Evolutionary conservation across 2,329 filamentous ascomycete genomes (phyloP).

Genomic region (Phaeosphaeria sp.): DNA sequence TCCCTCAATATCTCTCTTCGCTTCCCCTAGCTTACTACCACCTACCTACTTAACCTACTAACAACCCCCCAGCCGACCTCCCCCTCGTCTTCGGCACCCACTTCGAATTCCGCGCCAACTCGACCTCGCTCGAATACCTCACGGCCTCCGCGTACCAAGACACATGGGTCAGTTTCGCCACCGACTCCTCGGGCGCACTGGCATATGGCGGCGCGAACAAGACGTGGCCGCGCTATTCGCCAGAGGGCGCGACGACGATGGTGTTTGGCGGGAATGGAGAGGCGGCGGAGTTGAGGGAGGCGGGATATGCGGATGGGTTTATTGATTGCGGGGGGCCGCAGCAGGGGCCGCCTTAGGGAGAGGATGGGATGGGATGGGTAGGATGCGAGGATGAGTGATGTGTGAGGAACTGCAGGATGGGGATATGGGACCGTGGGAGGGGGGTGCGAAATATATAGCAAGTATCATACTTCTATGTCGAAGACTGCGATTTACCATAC

Average conservation of each 20-base stretch:
- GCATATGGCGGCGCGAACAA: background rate
- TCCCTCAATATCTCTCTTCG: background rate
- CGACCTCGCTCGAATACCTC: background rate
- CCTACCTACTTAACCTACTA: too few relatives aligned
- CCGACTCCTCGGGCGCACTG: background rate
- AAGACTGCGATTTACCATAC: too few relatives aligned
- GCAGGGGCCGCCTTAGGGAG: background rate
- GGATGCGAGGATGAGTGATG: too few relatives aligned
- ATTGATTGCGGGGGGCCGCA: background rate
- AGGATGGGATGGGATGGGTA: background rate
- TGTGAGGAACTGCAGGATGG: too few relatives aligned
- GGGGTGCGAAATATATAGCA: too few relatives aligned
- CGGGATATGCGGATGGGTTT: background rate
- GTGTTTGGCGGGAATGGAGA: background rate
- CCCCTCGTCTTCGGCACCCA: background rate
- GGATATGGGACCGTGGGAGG: too few relatives aligned
- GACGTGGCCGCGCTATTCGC: background rate
- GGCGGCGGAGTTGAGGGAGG: background rate
- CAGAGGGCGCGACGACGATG: background rate
- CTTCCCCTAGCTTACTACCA: background rate
- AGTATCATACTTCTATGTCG: too few relatives aligned
- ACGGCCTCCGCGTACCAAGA: background rate
- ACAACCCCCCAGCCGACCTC: background rate
- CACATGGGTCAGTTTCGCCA: background rate
- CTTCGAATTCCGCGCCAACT: background rate